Percentiles rank a stretch among this genome's conserved stretches.
Evolutionary conservation across 306 rosid genomes (phyloP).

Genomic region (Psophocarpus tetragonolobus): DNA sequence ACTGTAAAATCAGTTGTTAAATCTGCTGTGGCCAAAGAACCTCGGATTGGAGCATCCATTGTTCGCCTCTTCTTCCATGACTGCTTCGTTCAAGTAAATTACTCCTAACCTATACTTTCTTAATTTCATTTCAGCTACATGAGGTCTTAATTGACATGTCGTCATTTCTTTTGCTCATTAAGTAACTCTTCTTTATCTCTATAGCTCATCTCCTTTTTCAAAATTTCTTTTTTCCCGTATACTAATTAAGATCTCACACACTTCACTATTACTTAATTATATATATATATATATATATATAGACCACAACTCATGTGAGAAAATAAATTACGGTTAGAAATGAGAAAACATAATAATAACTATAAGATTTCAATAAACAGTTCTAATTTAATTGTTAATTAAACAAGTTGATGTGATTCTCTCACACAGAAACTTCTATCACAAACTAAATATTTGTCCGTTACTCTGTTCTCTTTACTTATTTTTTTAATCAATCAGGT

Average conservation of each 20-base stretch:
- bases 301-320: too few species aligned
- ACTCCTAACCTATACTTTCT: background rate
- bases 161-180: background rate
- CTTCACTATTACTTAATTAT: too few species aligned
- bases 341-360: too few species aligned
- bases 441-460: too few species aligned
- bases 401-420: too few species aligned
- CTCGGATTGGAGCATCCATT: conserved; percentile 78
- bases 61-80: conserved; percentile 85
- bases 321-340: too few species aligned
- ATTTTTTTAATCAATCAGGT: too few species aligned
- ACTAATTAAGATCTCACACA: background rate
- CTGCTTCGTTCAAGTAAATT: conserved; percentile 72
- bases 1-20: conserved; percentile 49
- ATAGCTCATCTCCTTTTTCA: background rate
- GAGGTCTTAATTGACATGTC: background rate
- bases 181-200: background rate
- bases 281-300: too few species aligned
- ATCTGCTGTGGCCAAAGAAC: conserved; percentile 57
- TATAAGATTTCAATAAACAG: too few species aligned
- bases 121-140: background rate
- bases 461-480: too few species aligned
- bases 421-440: too few species aligned
- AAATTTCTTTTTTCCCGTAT: background rate
- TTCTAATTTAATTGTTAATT: too few species aligned